Percentiles rank a stretch among this genome's conserved stretches.
Evolutionary conservation across 352 stramenopile genomes (phyloP).

Genomic region (Aphanomyces astaci): DNA sequence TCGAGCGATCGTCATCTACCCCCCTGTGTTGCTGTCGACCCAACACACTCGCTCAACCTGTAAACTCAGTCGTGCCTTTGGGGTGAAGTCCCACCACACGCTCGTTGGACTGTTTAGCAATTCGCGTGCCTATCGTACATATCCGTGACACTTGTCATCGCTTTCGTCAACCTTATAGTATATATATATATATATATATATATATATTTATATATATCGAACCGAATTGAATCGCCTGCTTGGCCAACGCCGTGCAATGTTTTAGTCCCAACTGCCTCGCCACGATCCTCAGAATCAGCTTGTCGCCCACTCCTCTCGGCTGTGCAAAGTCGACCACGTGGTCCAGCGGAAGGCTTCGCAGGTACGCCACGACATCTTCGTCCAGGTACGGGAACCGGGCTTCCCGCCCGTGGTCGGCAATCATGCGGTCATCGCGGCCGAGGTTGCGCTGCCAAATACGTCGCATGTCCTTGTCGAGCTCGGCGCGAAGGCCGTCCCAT

Average conservation of each 20-base stretch:
- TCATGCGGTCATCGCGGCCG: conserved; percentile 91
- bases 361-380: conserved; percentile 78
- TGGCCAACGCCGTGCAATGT: conserved; percentile 65
- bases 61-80: conserved; percentile 1
- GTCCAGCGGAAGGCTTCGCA: conserved; percentile 55
- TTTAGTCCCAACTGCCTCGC: conserved; percentile 56
- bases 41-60: too few relatives aligned
- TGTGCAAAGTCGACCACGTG: conserved; percentile 74
- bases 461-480: conserved; percentile 83
- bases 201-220: too few relatives aligned
- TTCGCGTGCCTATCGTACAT: conserved; percentile 59
- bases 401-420: conserved; percentile 88
- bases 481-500: conserved; percentile 46
- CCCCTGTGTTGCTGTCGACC: too few relatives aligned
- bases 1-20: too few relatives aligned
- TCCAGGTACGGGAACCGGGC: conserved; percentile 94
- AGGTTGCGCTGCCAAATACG: conserved; percentile 95
- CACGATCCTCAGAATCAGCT: conserved; percentile 82
- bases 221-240: conserved; percentile 94
- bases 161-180: too few relatives aligned
- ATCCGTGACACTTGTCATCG: too few relatives aligned
- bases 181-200: too few relatives aligned
- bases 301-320: conserved; percentile 82
- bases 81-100: conserved; percentile 21
- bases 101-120: conserved; percentile 84